Conservation (phyloP, 176 grass and related monocot species). For the Oryza brachyantha region DNA sequence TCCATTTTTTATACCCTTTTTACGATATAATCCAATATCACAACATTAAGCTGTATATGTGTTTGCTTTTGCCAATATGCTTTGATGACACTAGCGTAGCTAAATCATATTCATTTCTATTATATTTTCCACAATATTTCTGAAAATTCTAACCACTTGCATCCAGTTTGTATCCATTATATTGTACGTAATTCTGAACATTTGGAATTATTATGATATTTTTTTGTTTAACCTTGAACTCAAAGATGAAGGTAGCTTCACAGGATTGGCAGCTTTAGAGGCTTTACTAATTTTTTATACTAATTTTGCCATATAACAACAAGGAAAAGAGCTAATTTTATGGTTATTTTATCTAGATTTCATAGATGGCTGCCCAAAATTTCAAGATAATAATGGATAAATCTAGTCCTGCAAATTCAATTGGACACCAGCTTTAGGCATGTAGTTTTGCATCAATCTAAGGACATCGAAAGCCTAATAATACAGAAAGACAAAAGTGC, state of each 20-base stretch:
- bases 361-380: background rate
- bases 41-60: slow-evolving; percentile 17
- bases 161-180: background rate
- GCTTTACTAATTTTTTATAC: slow-evolving; percentile 3
- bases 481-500: background rate
- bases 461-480: background rate
- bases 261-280: background rate
- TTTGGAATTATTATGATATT: background rate
- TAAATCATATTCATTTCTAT: slow-evolving; percentile 18
- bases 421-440: slow-evolving; percentile 1
- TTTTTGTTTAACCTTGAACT: background rate
- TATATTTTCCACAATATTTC: slow-evolving; percentile 3
- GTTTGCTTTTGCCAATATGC: background rate
- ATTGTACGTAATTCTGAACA: background rate
- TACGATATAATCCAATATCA: background rate
- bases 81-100: background rate
- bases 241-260: background rate
- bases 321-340: background rate
- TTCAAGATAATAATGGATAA: background rate
- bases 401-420: background rate
- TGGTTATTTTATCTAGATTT: slow-evolving; percentile 11
- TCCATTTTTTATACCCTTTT: slow-evolving; percentile 18
- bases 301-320: slow-evolving; percentile 6
- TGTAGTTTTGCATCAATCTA: background rate
- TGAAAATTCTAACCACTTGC: background rate